Evolutionary conservation across 768 basidiomycete genomes (phyloP).

Genomic region (Lentinula raphanica): DNA sequence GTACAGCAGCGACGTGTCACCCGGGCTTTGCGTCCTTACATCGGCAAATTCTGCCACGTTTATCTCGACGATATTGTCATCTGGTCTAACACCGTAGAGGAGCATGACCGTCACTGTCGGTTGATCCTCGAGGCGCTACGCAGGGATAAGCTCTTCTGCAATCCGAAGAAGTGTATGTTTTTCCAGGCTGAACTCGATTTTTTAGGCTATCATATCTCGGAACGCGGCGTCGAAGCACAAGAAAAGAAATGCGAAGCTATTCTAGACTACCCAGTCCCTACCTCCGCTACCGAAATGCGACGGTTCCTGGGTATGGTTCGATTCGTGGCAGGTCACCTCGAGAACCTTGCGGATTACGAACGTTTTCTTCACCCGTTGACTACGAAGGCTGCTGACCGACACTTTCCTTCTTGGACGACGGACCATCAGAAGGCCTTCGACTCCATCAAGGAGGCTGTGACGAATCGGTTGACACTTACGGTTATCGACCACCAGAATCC

Average conservation of each 20-base stretch:
- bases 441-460: constrained; percentile 23
- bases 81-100: constrained; percentile 22
- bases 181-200: constrained; percentile 11
- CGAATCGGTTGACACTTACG: constrained; percentile 20
- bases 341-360: constrained; percentile 13
- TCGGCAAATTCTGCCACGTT: constrained; percentile 26
- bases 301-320: constrained; percentile 19
- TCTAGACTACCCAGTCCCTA: constrained; percentile 17
- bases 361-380: constrained; percentile 15
- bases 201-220: constrained; percentile 19
- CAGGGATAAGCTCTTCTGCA: constrained; percentile 13
- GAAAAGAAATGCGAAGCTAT: constrained; percentile 18
- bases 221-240: constrained; percentile 14
- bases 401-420: constrained; percentile 16
- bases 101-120: constrained; percentile 15
- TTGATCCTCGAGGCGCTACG: constrained; percentile 13
- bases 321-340: constrained; percentile 15
- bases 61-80: constrained; percentile 32
- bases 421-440: constrained; percentile 22
- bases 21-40: constrained; percentile 9
- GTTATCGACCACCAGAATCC: constrained; percentile 26
- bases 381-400: constrained; percentile 11
- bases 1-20: constrained; percentile 24
- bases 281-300: constrained; percentile 8
- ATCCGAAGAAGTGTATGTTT: constrained; percentile 16